Conservation (phyloP, 805 yeast genomes). For the Sporopachydermia quercuum region DNA sequence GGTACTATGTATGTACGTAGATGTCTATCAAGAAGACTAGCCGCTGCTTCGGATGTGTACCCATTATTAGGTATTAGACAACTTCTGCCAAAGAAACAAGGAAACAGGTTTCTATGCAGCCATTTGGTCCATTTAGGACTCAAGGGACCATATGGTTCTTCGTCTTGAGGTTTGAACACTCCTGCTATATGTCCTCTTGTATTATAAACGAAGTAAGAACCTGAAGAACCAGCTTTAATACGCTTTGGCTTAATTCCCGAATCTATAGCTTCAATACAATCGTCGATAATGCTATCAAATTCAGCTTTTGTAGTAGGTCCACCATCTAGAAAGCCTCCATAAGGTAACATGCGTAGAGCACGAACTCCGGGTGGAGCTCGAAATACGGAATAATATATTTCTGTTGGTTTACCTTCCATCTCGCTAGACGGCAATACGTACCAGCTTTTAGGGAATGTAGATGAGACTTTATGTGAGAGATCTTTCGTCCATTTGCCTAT, state of each 20-base stretch:
- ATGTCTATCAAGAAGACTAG: conserved; percentile 48
- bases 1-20: conserved; percentile 49
- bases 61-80: conserved; percentile 63
- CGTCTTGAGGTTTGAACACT: conserved; percentile 67
- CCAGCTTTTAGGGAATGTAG: conserved; percentile 14
- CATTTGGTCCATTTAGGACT: conserved; percentile 74
- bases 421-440: conserved; percentile 9
- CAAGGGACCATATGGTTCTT: conserved; percentile 67
- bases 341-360: conserved; percentile 17
- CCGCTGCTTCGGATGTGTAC: conserved; percentile 59
- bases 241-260: conserved; percentile 32
- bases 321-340: conserved; percentile 13
- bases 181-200: conserved; percentile 28
- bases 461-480: conserved; percentile 2
- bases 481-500: conserved; percentile 14
- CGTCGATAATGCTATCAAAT: conserved; percentile 27
- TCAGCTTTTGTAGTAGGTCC: conserved; percentile 17
- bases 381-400: conserved; percentile 43
- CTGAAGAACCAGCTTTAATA: conserved; percentile 54
- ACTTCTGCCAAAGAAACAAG: conserved; percentile 63
- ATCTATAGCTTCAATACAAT: conserved; percentile 32
- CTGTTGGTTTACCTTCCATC: conserved; percentile 17
- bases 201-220: conserved; percentile 45
- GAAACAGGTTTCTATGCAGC: conserved; percentile 60
- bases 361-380: conserved; percentile 21